These are phyloP conservation scores for Vitis hybrid DNA, from an alignment of 177 flowering plant genomes.

Conservation along the genomic window DNA sequence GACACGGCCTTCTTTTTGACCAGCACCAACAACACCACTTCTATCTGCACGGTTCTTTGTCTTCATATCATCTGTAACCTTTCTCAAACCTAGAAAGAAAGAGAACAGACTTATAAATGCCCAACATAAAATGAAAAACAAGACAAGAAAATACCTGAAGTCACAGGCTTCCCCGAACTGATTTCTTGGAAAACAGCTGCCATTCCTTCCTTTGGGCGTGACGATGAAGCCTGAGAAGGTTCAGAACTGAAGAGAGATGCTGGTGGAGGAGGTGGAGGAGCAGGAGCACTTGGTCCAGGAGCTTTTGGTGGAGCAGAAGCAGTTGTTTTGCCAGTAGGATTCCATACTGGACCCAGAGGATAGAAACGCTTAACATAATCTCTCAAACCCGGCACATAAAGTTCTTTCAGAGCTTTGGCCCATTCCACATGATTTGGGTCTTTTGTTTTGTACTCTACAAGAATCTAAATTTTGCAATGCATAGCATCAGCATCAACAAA, in stretches of 20 bases:
- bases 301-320: constrained; percentile 60
- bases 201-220: constrained; percentile 83
- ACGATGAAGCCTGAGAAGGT: constrained; percentile 55
- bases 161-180: constrained; percentile 66
- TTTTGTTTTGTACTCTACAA: constrained; percentile 83
- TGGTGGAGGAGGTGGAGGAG: constrained; percentile 88
- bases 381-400: constrained; percentile 86
- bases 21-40: constrained; percentile 60
- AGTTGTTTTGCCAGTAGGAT: constrained; percentile 47
- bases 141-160: constrained; percentile 60
- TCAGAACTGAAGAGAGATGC: constrained; percentile 70
- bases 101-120: constrained; percentile 1
- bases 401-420: constrained; percentile 96
- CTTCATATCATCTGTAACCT: constrained; percentile 94
- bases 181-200: constrained; percentile 94
- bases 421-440: constrained; percentile 94
- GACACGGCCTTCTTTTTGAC: constrained; percentile 53
- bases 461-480: constrained; percentile 48
- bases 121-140: neutral
- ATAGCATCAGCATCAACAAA: constrained; percentile 11
- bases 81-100: constrained; percentile 60
- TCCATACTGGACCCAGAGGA: constrained; percentile 95
- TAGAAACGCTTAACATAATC: constrained; percentile 83
- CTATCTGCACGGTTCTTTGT: constrained; percentile 86
- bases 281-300: constrained; percentile 60